Percentiles rank a stretch among this genome's conserved stretches.
These are phyloP conservation scores for Poterioochromonas sp. DNA, from an alignment of 352 stramenopile genomes.

Conservation along the genomic window DNA sequence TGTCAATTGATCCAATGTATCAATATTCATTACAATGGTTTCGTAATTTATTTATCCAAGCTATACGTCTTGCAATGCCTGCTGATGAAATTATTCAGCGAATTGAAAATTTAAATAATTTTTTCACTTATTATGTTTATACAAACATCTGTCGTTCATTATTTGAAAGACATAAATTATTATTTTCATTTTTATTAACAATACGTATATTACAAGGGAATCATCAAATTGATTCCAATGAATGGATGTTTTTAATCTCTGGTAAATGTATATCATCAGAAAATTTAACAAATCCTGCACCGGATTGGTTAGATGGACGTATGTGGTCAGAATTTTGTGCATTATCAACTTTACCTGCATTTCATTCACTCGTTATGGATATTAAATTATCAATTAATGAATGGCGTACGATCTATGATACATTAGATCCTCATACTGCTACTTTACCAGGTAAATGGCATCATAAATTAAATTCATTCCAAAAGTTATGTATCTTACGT, in stretches of 20 bases:
- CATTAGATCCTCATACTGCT: slow-evolving; percentile 62
- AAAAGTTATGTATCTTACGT: slow-evolving; percentile 78
- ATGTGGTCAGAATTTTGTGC: slow-evolving; percentile 54
- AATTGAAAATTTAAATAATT: slow-evolving; percentile 74
- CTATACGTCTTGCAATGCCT: slow-evolving; percentile 64
- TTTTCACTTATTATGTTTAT: slow-evolving; percentile 82
- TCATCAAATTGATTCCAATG: slow-evolving; percentile 63
- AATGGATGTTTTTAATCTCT: slow-evolving; percentile 85
- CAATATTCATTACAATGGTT: slow-evolving; percentile 88
- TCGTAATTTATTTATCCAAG: slow-evolving; percentile 72
- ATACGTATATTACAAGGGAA: slow-evolving; percentile 75
- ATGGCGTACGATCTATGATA: slow-evolving; percentile 78
- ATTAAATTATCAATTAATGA: slow-evolving; percentile 52
- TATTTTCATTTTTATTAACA: slow-evolving; percentile 83
- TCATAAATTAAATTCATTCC: slow-evolving; percentile 63
- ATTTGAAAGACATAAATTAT: slow-evolving; percentile 84
- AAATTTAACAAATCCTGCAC: slow-evolving; percentile 47
- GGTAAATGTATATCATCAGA: slow-evolving; percentile 47
- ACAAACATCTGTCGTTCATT: slow-evolving; percentile 81
- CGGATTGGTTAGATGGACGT: slow-evolving; percentile 53
- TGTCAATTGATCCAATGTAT: slow-evolving; percentile 80
- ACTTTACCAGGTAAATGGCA: slow-evolving; percentile 52
- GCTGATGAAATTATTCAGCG: slow-evolving; percentile 69
- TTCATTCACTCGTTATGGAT: slow-evolving; percentile 45
- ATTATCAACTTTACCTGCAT: slow-evolving; percentile 45